Base-by-base conservation (phyloP, 2,329 filamentous ascomycete species). In the Colletotrichum echinochloae region DNA sequence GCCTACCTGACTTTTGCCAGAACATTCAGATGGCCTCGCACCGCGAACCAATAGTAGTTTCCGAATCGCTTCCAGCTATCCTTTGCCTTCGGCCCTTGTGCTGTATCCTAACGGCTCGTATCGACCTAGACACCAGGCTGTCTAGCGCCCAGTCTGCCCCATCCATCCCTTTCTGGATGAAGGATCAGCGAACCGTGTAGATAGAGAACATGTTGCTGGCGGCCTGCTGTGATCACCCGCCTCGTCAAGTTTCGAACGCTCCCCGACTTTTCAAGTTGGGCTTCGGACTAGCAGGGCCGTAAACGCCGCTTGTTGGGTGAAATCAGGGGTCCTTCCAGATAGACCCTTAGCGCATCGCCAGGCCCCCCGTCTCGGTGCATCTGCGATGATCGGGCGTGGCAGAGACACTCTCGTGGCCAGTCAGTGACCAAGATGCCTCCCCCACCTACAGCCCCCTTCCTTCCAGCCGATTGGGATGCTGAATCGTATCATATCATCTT, bases 361-460 rank as follows among this genome's bases (percentile, higher is more conserved):
- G 62, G 62, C 70, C 63, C 70, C 63, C 63, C 70, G 59, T 71
- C 59, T 64, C 60, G 63, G 66, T 60, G 63, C 70, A 72, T 72
- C 67, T 63, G 70, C 70, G 70, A 71, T 67, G 60, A 65, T 56
- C 41, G 60, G 60, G 60, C 16, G 30, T 65, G 48, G 23, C 30
- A 65, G 26, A 35, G 20, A n/a, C 28, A 26, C 55, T 54, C 39
- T 46, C 35, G 44, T 48, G 28, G 59, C 65, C 65, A 69, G 52
- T 71, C 60, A 65, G 28, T 23, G 12, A 60, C 48, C 6, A 41
- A 33, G 18, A 14, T 28, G 44, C 44, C 60, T 54, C 57, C 52
- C 51, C 67, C 51, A 70, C 67, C 30, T 16, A 52, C 51, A 52
- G 67, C 41, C 51, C 67, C 49, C 26, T 18, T 67, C 57, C 28